phyloP scores from a whole-genome alignment of 2,329 filamentous ascomycete species.

The Penicillium sp. region DNA sequence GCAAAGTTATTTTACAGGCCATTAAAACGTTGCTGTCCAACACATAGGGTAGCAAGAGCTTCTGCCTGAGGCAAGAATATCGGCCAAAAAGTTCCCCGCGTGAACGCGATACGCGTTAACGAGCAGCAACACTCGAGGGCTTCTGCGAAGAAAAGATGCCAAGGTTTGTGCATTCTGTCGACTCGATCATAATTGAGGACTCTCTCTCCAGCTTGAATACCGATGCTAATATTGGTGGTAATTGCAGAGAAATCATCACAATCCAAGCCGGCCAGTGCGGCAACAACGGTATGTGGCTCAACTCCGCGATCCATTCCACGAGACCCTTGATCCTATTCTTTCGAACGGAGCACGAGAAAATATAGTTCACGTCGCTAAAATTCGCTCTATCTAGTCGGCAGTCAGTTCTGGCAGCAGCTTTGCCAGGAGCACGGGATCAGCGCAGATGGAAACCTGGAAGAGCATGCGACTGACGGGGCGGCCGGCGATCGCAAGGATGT shows the following conservation, averaged over 20 bases:
- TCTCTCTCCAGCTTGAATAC: background rate
- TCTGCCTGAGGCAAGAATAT: slow-evolving; percentile 29
- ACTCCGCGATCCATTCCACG: slow-evolving; percentile 23
- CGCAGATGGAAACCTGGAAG: slow-evolving; percentile 93
- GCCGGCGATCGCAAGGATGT: slow-evolving; percentile 93
- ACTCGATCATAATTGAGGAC: background rate
- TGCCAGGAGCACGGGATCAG: slow-evolving; percentile 98
- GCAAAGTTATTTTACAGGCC: background rate
- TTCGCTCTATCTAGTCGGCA: slow-evolving; percentile 65
- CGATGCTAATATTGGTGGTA: slow-evolving; percentile 8
- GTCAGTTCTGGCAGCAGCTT: slow-evolving; percentile 98
- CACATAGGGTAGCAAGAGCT: slow-evolving; percentile 1
- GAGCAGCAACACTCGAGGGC: slow-evolving; percentile 28
- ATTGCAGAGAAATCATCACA: slow-evolving; percentile 90
- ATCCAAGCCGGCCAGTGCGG: slow-evolving; percentile 98
- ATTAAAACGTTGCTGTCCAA: slow-evolving; percentile 7
- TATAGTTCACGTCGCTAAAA: slow-evolving; percentile 31
- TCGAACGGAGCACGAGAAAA: background rate
- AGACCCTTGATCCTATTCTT: slow-evolving; percentile 10
- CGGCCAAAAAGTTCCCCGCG: slow-evolving; percentile 34
- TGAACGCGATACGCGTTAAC: slow-evolving; percentile 38
- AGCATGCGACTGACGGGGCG: slow-evolving; percentile 88
- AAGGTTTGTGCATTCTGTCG: slow-evolving; percentile 29
- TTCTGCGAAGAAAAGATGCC: slow-evolving; percentile 38
- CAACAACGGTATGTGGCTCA: slow-evolving; percentile 80